phyloP scores from a whole-genome alignment of 371 early-diverging fungal species.

The Mucor plumbeus region DNA sequence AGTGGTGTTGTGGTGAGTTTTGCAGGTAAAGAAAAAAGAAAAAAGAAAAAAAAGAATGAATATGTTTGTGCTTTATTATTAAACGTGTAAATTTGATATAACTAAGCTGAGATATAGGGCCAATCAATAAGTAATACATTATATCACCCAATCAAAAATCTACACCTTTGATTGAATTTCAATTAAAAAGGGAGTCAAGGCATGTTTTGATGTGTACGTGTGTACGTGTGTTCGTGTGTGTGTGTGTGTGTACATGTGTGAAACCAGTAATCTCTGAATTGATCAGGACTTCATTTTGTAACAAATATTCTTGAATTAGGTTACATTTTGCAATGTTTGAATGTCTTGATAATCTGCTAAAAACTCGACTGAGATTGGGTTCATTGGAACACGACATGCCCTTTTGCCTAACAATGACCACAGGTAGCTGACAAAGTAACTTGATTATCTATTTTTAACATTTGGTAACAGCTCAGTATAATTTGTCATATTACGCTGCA shows the following conservation, averaged over 20 bases:
- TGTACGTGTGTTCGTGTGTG: not conserved
- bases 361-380: too few relatives aligned
- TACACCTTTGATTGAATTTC: slow-evolving; percentile 28
- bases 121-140: slow-evolving; percentile 23
- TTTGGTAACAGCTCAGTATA: too few relatives aligned
- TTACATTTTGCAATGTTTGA: too few relatives aligned
- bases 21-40: slow-evolving; percentile 1
- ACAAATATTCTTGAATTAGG: not conserved
- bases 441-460: too few relatives aligned
- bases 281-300: too few relatives aligned
- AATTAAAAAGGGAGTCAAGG: not conserved
- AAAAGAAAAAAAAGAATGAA: slow-evolving; percentile 16
- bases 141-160: slow-evolving; percentile 26
- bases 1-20: not conserved
- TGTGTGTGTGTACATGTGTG: not conserved
- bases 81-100: slow-evolving; percentile 11
- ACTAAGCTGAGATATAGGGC: slow-evolving; percentile 10
- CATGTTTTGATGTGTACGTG: not conserved
- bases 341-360: too few relatives aligned
- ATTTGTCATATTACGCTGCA: too few relatives aligned
- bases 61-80: not conserved
- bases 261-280: not conserved
- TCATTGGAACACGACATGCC: too few relatives aligned
- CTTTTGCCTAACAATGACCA: too few relatives aligned
- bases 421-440: too few relatives aligned